phyloP scores from a whole-genome alignment of 306 rosid genomes.

The Sesbania bispinosa region DNA sequence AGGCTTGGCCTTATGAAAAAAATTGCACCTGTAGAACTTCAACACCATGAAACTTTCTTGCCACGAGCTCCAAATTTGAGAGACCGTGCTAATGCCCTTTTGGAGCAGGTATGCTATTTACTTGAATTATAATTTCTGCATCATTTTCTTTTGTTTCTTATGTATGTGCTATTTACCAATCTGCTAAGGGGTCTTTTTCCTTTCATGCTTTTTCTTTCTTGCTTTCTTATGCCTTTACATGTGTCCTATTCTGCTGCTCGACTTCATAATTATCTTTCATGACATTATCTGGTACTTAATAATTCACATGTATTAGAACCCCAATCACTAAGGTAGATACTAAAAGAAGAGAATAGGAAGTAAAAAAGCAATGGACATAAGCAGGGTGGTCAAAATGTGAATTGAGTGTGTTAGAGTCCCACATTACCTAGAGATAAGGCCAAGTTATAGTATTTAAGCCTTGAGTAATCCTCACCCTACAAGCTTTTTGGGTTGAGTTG shows the following conservation, averaged over 20 bases:
- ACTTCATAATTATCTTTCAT: background rate
- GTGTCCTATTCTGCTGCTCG: constrained; percentile 1
- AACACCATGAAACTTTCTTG: constrained; percentile 97
- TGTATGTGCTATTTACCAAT: background rate
- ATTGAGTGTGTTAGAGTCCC: too few species aligned
- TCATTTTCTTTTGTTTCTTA: background rate
- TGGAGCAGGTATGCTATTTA: constrained; percentile 72
- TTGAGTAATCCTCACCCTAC: too few species aligned
- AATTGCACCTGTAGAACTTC: constrained; percentile 98
- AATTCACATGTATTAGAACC: background rate
- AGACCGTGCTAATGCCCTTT: constrained; percentile 96
- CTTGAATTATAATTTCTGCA: constrained; percentile 15
- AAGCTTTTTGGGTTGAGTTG: too few species aligned
- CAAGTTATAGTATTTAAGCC: too few species aligned
- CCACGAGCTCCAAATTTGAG: constrained; percentile 99
- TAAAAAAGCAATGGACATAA: background rate
- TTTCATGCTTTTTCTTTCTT: too few species aligned
- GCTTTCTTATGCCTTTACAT: constrained; percentile 6
- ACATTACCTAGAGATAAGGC: too few species aligned
- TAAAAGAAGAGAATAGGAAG: background rate
- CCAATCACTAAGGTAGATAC: background rate
- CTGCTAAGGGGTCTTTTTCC: background rate
- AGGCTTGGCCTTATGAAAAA: constrained; percentile 88
- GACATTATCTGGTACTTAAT: background rate
- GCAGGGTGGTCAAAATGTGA: background rate